Percentiles rank a stretch among this genome's conserved stretches.
phyloP scores from a whole-genome alignment of 169 alveolate genomes.

The Perkinsus olseni region DNA sequence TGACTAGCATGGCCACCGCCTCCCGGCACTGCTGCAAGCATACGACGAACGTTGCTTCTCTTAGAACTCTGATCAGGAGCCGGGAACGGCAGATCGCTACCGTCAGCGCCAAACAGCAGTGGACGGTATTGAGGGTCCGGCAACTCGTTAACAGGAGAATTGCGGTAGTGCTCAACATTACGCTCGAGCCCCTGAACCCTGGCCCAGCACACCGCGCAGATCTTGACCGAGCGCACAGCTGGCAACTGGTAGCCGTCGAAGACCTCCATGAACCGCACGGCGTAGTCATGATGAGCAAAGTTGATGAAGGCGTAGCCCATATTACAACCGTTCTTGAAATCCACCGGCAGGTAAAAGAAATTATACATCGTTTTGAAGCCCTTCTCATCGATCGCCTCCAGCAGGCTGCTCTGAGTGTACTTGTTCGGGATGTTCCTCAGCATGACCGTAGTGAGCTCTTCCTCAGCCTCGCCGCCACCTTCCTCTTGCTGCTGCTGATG shows the following conservation, averaged over 20 bases:
- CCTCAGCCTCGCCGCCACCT: neutral
- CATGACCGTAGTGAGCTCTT: conserved; percentile 47
- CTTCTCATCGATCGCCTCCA: conserved; percentile 36
- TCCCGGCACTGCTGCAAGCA: neutral
- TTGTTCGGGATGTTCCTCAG: conserved; percentile 56
- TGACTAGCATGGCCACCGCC: neutral
- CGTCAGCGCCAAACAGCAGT: neutral
- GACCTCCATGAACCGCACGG: conserved; percentile 30
- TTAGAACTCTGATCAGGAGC: neutral
- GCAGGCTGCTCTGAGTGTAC: conserved; percentile 39
- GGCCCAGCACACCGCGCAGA: conserved; percentile 27
- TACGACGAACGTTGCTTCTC: neutral
- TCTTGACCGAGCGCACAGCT: conserved; percentile 42
- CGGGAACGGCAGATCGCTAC: neutral
- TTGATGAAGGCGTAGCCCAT: conserved; percentile 74
- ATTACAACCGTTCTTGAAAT: conserved; percentile 53
- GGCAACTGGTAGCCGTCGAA: conserved; percentile 47
- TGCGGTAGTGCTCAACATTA: conserved; percentile 1
- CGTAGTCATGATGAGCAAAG: conserved; percentile 37
- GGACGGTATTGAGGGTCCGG: conserved; percentile 10
- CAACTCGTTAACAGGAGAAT: conserved; percentile 11
- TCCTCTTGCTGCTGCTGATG: neutral
- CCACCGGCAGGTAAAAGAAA: conserved; percentile 61
- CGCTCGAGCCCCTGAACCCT: conserved; percentile 23
- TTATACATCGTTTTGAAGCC: conserved; percentile 53